These are phyloP conservation scores for Fomitopsis pinicola DNA, from an alignment of 1,284 basidiomycete species.

Conservation along the genomic window DNA sequence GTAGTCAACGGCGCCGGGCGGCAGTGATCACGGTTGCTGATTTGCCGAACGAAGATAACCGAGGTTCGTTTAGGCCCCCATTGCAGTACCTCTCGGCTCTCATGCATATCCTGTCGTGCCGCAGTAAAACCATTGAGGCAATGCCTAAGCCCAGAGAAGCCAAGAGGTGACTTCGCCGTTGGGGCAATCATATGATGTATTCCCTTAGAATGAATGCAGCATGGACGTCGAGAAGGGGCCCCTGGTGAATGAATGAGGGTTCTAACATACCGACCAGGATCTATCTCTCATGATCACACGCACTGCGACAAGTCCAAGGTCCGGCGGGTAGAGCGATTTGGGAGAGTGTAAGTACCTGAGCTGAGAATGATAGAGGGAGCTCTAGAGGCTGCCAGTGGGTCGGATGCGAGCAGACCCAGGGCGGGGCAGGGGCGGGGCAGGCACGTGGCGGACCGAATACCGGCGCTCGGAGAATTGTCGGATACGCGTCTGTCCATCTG, in stretches of 20 bases:
- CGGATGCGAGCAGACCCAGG: not conserved
- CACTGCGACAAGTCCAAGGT: too few relatives aligned
- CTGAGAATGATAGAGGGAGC: not conserved
- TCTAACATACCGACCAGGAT: not conserved
- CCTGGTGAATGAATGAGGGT: not conserved
- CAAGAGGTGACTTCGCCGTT: not conserved
- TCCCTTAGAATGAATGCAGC: not conserved
- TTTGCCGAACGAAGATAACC: too few relatives aligned
- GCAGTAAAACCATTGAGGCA: too few relatives aligned
- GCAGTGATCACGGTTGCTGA: too few relatives aligned
- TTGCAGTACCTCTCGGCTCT: too few relatives aligned
- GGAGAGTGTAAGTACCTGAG: not conserved
- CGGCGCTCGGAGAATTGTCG: not conserved
- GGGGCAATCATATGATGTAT: not conserved
- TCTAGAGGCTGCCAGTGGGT: not conserved
- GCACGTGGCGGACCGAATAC: not conserved
- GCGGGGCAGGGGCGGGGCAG: not conserved
- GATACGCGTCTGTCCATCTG: not conserved
- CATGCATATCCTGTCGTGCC: too few relatives aligned
- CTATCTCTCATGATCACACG: not conserved
- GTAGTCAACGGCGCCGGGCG: too few relatives aligned
- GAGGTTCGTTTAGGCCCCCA: too few relatives aligned
- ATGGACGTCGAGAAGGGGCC: not conserved
- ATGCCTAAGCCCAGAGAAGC: too few relatives aligned
- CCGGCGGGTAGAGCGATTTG: not conserved